phyloP scores from a whole-genome alignment of 83 land plant species.

The Thuja plicata region DNA sequence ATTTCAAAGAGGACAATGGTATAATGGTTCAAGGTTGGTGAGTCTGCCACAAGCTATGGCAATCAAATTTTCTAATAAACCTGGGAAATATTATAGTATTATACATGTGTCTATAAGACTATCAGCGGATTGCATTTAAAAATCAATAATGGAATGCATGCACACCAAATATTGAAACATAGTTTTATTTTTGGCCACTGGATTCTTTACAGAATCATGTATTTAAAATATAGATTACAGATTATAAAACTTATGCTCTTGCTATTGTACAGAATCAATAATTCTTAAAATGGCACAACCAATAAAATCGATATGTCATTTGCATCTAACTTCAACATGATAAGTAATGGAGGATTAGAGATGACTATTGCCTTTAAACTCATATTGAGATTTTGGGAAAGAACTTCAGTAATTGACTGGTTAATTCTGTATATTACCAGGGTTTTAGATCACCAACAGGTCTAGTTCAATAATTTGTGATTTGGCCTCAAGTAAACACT shows the following conservation, averaged over 20 bases:
- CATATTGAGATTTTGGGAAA: neutral
- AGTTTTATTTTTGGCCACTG: neutral
- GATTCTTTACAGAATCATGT: slow-evolving; percentile 2
- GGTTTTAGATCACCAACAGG: slow-evolving; percentile 84
- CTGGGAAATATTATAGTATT: neutral
- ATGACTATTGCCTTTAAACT: neutral
- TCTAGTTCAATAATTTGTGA: slow-evolving; percentile 71
- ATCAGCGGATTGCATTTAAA: neutral
- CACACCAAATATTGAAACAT: neutral
- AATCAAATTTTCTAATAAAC: too few relatives aligned
- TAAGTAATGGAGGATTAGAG: neutral
- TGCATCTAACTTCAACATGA: neutral
- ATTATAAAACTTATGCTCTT: slow-evolving; percentile 4
- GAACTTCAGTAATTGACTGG: neutral
- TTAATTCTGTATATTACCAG: slow-evolving; percentile 40
- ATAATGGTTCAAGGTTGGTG: too few relatives aligned
- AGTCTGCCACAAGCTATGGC: too few relatives aligned
- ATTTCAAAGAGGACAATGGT: too few relatives aligned
- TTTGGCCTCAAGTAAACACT: slow-evolving; percentile 54
- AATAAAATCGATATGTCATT: neutral
- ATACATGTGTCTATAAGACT: neutral
- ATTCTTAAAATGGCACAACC: slow-evolving; percentile 11
- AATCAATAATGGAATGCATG: neutral
- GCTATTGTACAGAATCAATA: slow-evolving; percentile 1
- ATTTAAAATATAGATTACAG: neutral